Evolutionary conservation across 1,139 yeast genomes (phyloP).

Genomic region (Suhomyces panamericanus): DNA sequence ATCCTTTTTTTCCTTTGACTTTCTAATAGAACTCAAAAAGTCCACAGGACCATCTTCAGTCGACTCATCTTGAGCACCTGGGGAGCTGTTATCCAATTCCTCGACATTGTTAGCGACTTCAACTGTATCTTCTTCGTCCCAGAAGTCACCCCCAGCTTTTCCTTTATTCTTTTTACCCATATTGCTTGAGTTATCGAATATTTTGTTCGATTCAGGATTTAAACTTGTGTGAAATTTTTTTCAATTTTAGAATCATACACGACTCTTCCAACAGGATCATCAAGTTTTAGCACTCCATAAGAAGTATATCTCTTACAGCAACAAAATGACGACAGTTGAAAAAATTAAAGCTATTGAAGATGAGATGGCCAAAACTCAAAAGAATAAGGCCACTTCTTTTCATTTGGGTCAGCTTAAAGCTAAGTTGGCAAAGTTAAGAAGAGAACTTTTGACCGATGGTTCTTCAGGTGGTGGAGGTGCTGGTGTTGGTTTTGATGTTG

Average conservation of each 20-base stretch:
- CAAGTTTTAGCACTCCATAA: background rate
- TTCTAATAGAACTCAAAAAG: slow-evolving; percentile 79
- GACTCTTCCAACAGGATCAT: slow-evolving; percentile 13
- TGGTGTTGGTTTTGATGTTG: slow-evolving; percentile 93
- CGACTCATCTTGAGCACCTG: slow-evolving; percentile 24
- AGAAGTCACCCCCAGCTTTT: slow-evolving; percentile 63
- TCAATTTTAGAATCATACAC: slow-evolving; percentile 10
- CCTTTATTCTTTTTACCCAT: slow-evolving; percentile 52
- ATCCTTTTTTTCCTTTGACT: slow-evolving; percentile 75
- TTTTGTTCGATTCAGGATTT: background rate
- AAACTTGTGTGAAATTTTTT: slow-evolving; percentile 17
- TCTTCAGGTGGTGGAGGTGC: slow-evolving; percentile 83
- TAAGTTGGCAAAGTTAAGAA: slow-evolving; percentile 87
- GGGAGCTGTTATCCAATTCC: slow-evolving; percentile 38
- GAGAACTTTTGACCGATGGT: slow-evolving; percentile 84
- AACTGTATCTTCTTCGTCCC: slow-evolving; percentile 80
- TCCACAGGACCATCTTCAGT: slow-evolving; percentile 51
- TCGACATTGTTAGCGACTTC: slow-evolving; percentile 57
- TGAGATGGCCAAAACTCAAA: slow-evolving; percentile 94
- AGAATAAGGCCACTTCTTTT: slow-evolving; percentile 92
- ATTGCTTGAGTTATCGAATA: slow-evolving; percentile 3
- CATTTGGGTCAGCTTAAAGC: slow-evolving; percentile 98
- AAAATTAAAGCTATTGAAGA: slow-evolving; percentile 90
- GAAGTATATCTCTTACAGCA: background rate
- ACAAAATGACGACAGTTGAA: slow-evolving; percentile 79